Base-by-base conservation (phyloP, 352 stramenopile genomes). In the Pythium sp. region DNA sequence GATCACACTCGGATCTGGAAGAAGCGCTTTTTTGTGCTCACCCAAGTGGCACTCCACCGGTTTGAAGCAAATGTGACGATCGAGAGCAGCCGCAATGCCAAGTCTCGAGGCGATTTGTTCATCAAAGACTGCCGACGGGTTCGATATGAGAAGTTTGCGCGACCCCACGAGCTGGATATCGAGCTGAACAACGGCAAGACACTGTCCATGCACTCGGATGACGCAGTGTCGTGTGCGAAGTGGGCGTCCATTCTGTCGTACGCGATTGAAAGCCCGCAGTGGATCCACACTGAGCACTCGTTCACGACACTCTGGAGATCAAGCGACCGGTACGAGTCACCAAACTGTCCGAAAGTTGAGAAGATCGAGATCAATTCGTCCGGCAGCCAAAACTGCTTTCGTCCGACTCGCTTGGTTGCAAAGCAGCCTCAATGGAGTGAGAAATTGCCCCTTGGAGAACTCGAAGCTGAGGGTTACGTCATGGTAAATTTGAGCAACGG, bases 11-110 rank as follows among this genome's bases (percentile, higher is more conserved):
- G 76, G 56, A 67, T 79, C 18, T 82, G 76, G 76, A 77, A 75
- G 56, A 79, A 76, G 58, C 71, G 76, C 26, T 82, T 80, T 28
- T 82, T 80, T 53, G 76, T 82, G 65, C 73, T 82, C 41, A 82
- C 76, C 3, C 76, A 82, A 41, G 71, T 79, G 43, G 73, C 76
- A 18, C 67, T 82, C 43, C 76, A 82, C 58, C 71, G 76, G 6
- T 82, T 82, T 51, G 73, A 75, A 12, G 41, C 62, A 1, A 41
- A 62, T 18, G 69, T 79, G 36, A 77, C 68, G 22, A 49, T 80
- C 3, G 57, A 64, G 6, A 77, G 38, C 14, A 64, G 74, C 20
- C 54, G 58, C 15, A 63, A 46, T 1, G 62, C 63, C 64, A 78
- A 76, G 32, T 56, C 74, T 1, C 68, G 72, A 9, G 73, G 68